phyloP scores from a whole-genome alignment of 169 alveolate genomes.

The Plasmodium billcollinsi region DNA sequence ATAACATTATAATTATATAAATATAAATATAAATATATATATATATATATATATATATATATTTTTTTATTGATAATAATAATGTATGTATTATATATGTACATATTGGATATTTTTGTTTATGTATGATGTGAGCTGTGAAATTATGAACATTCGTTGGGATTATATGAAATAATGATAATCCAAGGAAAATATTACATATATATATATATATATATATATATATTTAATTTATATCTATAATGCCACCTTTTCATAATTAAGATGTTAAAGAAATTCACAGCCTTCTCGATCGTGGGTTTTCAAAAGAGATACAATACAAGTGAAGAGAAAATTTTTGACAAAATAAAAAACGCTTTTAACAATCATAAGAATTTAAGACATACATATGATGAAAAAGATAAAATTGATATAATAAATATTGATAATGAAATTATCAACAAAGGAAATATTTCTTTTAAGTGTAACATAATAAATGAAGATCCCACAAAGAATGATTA shows the following conservation, averaged over 20 bases:
- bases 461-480: constrained; percentile 7
- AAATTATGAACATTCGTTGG: too few species aligned
- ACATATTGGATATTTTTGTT: too few species aligned
- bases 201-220: too few species aligned
- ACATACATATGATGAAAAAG: neutral
- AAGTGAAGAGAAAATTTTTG: constrained; percentile 40
- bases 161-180: too few species aligned
- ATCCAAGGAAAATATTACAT: too few species aligned
- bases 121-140: too few species aligned
- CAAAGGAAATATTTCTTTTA: constrained; percentile 7
- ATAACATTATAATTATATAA: too few species aligned
- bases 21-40: too few species aligned
- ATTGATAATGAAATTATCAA: constrained; percentile 41
- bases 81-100: too few species aligned
- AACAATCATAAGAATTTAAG: neutral
- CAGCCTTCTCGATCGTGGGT: neutral
- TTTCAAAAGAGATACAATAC: constrained; percentile 28
- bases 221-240: too few species aligned
- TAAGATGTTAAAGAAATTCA: neutral
- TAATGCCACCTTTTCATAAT: neutral
- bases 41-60: too few species aligned
- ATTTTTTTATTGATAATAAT: too few species aligned
- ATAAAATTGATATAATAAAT: constrained; percentile 56
- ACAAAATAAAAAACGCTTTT: constrained; percentile 19
- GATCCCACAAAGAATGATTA: neutral